Conservation (phyloP, 192 early-diverging fungal species). For the Podila clonocystis region DNA sequence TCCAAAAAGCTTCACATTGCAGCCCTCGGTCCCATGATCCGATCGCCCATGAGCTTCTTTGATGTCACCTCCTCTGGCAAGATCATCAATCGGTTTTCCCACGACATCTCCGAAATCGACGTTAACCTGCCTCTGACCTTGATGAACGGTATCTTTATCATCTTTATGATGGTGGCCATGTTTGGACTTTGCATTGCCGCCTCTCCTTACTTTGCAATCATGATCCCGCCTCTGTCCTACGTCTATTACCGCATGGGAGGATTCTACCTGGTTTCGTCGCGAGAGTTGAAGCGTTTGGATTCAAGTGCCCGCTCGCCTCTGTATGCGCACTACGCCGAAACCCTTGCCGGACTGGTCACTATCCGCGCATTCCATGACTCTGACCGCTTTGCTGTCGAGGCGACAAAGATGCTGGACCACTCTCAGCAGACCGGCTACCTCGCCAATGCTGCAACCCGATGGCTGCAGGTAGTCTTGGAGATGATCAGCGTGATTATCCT, state of each 20-base stretch:
- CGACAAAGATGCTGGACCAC: conserved; percentile 69
- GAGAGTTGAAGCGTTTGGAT: conserved; percentile 88
- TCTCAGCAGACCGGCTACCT: conserved; percentile 80
- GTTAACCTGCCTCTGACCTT: conserved; percentile 55
- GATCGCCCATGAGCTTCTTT: conserved; percentile 59
- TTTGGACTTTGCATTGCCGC: conserved; percentile 61
- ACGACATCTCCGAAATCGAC: conserved; percentile 80
- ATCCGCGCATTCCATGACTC: conserved; percentile 74
- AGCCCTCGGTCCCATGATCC: conserved; percentile 68
- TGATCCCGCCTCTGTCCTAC: conserved; percentile 20
- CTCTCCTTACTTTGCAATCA: conserved; percentile 64
- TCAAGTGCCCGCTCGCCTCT: conserved; percentile 42
- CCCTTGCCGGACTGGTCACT: conserved; percentile 57
- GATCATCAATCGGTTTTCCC: conserved; percentile 83
- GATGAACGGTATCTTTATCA: conserved; percentile 51
- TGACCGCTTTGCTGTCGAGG: conserved; percentile 71
- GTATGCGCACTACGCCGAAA: conserved; percentile 8
- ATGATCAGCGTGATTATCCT: conserved; percentile 79
- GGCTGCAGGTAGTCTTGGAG: conserved; percentile 75
- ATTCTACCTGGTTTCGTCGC: conserved; percentile 66
- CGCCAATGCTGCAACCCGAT: conserved; percentile 65
- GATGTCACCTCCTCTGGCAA: conserved; percentile 58
- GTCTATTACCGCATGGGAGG: conserved; percentile 64
- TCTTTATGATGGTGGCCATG: conserved; percentile 50
- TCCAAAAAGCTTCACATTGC: conserved; percentile 56